Base-by-base conservation (phyloP, 1,139 yeast species). In the Geotrichum klebahnii region DNA sequence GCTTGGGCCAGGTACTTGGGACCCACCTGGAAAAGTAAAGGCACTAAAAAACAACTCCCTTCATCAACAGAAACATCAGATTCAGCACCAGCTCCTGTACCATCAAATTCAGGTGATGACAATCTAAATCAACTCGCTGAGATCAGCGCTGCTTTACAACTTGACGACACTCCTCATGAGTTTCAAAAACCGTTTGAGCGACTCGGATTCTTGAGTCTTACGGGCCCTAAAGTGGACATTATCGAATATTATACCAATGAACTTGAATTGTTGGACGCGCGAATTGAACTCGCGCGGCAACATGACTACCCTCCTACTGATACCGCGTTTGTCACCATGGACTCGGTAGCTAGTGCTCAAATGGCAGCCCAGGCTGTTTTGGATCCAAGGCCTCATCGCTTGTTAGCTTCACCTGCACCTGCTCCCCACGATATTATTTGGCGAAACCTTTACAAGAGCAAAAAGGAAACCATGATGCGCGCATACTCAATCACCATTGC, bases 301-400 rank as follows among this genome's bases (percentile, higher is more conserved):
- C 74, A 71, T 34, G 56, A 58, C 17, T 74, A 72, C 55, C 60
- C 61, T 28, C 67, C 77, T n/a, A 70, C 73, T 5, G 71, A 73
- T 16, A 70, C 74, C 10, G 95, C 96, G 0, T 87, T 87, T 66
- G 79, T 87, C 20, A 87, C 95, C 1, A 82, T 87, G 92, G 83
- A 82, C 55, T 77, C 87, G 1, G 95, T 86, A 6, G 86, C 94
- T 0, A 81, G 83, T 59, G 95, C 96, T 1, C 96, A 87, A 64
- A 80, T 87, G 84, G 81, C 88, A 5, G 94, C 96, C 0, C 96
- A 88, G 64, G 87, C 95, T 0, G 85, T 86, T 0, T 70, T 87
- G 46, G 94, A 88, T 56, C 95, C 96, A 0, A 76, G 81, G 50
- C 83, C 87, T 1, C 78, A 82, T 61, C 82, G 83, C 50, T 70